phyloP scores from a whole-genome alignment of 164 flowering plant species.

The Macadamia tetraphylla region DNA sequence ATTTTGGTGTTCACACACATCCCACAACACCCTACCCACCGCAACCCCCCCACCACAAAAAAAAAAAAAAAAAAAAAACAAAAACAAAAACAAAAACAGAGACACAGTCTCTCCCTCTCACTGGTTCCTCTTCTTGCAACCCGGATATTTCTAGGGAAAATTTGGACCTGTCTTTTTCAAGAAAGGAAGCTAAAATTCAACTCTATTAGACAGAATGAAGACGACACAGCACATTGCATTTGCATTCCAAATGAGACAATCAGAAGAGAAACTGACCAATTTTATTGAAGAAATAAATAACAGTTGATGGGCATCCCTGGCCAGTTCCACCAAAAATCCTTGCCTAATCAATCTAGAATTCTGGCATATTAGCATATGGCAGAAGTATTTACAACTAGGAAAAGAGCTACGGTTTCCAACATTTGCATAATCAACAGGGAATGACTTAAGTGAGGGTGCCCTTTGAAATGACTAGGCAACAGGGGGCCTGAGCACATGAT shows the following conservation, averaged over 20 bases:
- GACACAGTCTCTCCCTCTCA: too few species aligned
- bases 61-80: too few species aligned
- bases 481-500: constrained; percentile 12
- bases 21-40: too few species aligned
- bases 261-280: background rate
- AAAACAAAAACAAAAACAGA: too few species aligned
- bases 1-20: too few species aligned
- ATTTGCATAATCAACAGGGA: background rate
- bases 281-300: background rate
- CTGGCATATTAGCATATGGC: background rate
- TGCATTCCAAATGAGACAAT: background rate
- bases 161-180: too few species aligned
- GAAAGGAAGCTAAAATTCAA: too few species aligned
- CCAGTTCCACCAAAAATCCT: background rate
- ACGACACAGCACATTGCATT: too few species aligned
- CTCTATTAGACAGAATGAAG: too few species aligned
- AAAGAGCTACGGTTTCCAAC: background rate
- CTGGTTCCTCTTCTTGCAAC: too few species aligned
- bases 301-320: background rate
- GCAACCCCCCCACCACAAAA: too few species aligned
- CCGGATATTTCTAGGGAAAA: too few species aligned
- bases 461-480: background rate
- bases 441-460: background rate
- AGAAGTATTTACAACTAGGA: background rate
- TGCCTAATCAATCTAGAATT: background rate